phyloP scores from a whole-genome alignment of 2,329 filamentous ascomycete genomes.

The Pseudogymnoascus sp. region DNA sequence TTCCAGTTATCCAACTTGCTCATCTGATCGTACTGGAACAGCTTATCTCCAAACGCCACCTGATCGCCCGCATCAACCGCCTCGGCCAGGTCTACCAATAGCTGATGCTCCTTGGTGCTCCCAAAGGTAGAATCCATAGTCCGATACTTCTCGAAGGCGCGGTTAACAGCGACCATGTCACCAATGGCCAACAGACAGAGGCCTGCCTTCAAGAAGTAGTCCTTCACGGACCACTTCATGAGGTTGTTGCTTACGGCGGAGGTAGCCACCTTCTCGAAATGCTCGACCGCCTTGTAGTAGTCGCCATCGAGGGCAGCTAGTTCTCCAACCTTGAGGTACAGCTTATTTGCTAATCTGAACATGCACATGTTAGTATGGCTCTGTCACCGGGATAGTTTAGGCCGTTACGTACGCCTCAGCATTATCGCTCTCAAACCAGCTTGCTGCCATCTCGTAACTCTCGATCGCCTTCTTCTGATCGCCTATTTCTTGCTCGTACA shows the following conservation, averaged over 20 bases:
- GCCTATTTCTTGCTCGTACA: constrained; percentile 73
- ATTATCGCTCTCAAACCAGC: constrained; percentile 84
- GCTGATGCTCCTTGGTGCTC: constrained; percentile 69
- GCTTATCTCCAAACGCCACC: constrained; percentile 74
- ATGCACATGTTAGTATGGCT: constrained; percentile 5
- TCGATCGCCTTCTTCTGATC: constrained; percentile 72
- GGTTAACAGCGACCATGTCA: constrained; percentile 69
- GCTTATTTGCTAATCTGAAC: constrained; percentile 75
- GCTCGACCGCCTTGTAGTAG: constrained; percentile 73
- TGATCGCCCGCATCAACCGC: constrained; percentile 70
- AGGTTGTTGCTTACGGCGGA: constrained; percentile 79
- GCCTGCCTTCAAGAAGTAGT: constrained; percentile 89
- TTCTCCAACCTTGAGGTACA: constrained; percentile 87
- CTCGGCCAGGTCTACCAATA: constrained; percentile 67
- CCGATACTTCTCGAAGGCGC: constrained; percentile 73
- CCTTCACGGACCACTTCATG: constrained; percentile 90
- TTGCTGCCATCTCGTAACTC: constrained; percentile 75
- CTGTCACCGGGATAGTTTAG: background rate
- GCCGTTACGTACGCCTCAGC: constrained; percentile 59
- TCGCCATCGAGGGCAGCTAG: constrained; percentile 72
- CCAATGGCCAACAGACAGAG: constrained; percentile 72
- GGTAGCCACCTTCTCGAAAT: constrained; percentile 76
- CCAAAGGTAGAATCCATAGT: constrained; percentile 72
- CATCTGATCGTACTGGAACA: constrained; percentile 85
- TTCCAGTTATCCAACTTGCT: constrained; percentile 97